Percentiles rank a stretch among this genome's conserved stretches.
These are phyloP conservation scores for Globisporangium iwayamae DNA, from an alignment of 352 stramenopile genomes.

Conservation along the genomic window DNA sequence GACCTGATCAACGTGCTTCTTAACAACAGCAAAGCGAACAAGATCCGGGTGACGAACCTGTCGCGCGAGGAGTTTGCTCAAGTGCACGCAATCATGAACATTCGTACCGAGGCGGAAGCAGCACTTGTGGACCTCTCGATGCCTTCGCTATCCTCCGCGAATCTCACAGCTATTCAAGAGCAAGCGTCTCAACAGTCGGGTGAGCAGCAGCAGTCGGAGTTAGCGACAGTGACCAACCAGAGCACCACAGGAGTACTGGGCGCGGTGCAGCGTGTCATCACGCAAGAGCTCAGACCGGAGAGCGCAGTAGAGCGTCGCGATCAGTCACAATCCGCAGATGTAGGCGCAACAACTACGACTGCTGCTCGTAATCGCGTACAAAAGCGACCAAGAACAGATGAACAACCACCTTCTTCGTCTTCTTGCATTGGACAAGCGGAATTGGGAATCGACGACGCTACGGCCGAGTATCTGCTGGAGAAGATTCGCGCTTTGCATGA, in stretches of 20 bases:
- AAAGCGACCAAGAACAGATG: slow-evolving; percentile 6
- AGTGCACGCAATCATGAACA: slow-evolving; percentile 35
- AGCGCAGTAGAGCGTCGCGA: not conserved
- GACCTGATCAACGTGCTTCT: too few relatives aligned
- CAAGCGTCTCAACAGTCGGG: not conserved
- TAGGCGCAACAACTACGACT: not conserved
- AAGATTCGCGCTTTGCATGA: slow-evolving; percentile 32
- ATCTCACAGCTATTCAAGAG: not conserved
- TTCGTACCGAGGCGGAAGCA: not conserved
- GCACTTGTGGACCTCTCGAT: not conserved
- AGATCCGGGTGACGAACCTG: slow-evolving; percentile 41
- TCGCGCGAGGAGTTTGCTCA: slow-evolving; percentile 37
- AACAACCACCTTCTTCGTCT: not conserved
- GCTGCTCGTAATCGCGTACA: not conserved
- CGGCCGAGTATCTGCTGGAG: slow-evolving; percentile 21
- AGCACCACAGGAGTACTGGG: not conserved
- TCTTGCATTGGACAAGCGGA: not conserved
- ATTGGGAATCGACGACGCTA: slow-evolving; percentile 10
- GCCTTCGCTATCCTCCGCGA: not conserved
- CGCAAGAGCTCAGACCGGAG: not conserved
- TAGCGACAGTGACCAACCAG: not conserved
- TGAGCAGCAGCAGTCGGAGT: not conserved
- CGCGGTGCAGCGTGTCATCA: not conserved
- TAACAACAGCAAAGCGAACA: slow-evolving; percentile 22
- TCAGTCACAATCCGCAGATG: not conserved